phyloP scores from a whole-genome alignment of 208 protist species.

The Trichomonas tenax region DNA sequence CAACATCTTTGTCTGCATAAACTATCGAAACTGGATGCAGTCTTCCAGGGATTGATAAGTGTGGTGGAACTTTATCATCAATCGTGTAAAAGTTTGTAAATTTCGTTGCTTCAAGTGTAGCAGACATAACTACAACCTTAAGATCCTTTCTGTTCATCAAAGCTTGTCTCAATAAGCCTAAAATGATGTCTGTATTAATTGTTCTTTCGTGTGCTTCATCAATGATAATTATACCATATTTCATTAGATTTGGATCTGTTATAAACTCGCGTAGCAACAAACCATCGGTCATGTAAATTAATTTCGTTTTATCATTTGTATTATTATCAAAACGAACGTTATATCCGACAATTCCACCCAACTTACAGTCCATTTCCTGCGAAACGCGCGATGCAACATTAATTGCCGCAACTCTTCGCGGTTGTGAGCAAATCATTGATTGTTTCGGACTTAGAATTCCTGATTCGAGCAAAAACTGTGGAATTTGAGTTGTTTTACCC shows the following conservation, averaged over 20 bases:
- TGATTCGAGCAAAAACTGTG: slow-evolving; percentile 45
- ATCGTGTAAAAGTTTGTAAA: slow-evolving; percentile 28
- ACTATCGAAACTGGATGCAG: slow-evolving; percentile 63
- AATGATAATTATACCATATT: slow-evolving; percentile 47
- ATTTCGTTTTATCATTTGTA: slow-evolving; percentile 33
- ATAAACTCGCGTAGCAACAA: slow-evolving; percentile 59
- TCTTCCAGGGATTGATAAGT: slow-evolving; percentile 58
- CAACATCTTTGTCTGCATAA: slow-evolving; percentile 52
- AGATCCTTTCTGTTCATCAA: slow-evolving; percentile 22
- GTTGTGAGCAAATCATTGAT: slow-evolving; percentile 16
- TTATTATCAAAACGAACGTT: slow-evolving; percentile 39
- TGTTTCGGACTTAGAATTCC: not conserved
- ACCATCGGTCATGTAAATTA: slow-evolving; percentile 65
- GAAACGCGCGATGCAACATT: slow-evolving; percentile 22
- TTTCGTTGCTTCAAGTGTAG: slow-evolving; percentile 38
- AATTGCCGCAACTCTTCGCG: slow-evolving; percentile 11
- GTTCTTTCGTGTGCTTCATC: slow-evolving; percentile 48
- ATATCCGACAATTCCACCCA: slow-evolving; percentile 48
- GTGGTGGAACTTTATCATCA: slow-evolving; percentile 29
- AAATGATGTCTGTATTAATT: slow-evolving; percentile 37
- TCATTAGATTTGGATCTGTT: slow-evolving; percentile 47
- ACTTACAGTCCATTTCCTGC: slow-evolving; percentile 26
- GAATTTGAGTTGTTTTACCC: slow-evolving; percentile 54
- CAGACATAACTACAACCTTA: slow-evolving; percentile 38
- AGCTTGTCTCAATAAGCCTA: slow-evolving; percentile 36